Base-by-base conservation (phyloP, 208 protist species). In the Leishmania lainsoni region DNA sequence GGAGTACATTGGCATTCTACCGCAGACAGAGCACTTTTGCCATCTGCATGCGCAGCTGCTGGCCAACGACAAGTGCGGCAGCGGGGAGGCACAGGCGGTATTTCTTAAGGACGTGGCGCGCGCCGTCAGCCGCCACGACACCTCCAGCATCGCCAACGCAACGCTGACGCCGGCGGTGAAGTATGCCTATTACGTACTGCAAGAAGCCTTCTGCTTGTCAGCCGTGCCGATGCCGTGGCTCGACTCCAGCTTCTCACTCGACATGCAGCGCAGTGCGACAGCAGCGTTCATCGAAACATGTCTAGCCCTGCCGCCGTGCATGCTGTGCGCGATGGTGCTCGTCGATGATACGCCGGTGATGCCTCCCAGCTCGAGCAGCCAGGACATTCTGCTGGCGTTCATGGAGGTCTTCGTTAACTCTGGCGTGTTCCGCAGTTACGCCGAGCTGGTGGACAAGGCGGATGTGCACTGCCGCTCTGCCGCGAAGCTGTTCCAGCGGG, bases 171-270 rank as follows among this genome's bases (percentile, higher is more conserved):
- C 91, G 32, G 68, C 86, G 29, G 84, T 86, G 32, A 96, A 94
- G 84, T 96, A 96, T 75, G 82, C 84, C 77, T 91, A 92, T 73
- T 96, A 92, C 72, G 84, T 96, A 2, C 76, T 96, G 42, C 92
- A 96, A 72, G 92, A 96, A 68, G 87, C 84, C 35, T 88, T 94
- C 76, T 85, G 80, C 39, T 76, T 92, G 26, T 79, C 89, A 48
- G 85, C 87, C 52, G 81, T 85, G 48, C 90, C 88, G 6, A 93
- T 95, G 89, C 84, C 87, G 65, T 92, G 89, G 83, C 80, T 95
- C 35, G 86, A 92, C 71, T 84, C 84, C 20, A 79, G 87, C 58
- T 84, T 83, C 72, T 86, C 83, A 68, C 73, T 72, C 48, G 81
- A 90, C 32, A 80, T 83, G 70, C 80, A 89, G 45, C 76, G 83